Percentiles rank a stretch among this genome's conserved stretches.
These are phyloP conservation scores for Calocybe gangraenosa DNA, from an alignment of 768 basidiomycete species.

Conservation along the genomic window DNA sequence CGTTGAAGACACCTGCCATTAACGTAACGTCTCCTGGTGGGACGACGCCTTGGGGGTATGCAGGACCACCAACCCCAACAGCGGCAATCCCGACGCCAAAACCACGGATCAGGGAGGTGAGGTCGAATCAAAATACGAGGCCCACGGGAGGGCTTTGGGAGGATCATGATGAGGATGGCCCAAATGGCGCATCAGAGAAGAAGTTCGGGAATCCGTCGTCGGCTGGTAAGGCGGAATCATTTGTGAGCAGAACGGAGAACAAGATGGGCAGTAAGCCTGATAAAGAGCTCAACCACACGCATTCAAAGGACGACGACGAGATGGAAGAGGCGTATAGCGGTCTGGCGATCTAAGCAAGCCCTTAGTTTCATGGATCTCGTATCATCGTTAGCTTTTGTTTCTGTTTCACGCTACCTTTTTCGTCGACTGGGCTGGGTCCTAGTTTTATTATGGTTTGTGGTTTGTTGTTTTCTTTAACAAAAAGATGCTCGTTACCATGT, in stretches of 20 bases:
- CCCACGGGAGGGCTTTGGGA: conserved; percentile 14
- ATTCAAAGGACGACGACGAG: conserved; percentile 10
- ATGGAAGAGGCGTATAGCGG: conserved; percentile 12
- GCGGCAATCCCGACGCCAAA: conserved; percentile 9
- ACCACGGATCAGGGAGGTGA: conserved; percentile 6
- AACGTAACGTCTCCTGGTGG: conserved; percentile 11
- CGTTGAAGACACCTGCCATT: conserved; percentile 6
- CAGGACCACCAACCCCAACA: conserved; percentile 6
- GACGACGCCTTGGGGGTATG: not conserved
- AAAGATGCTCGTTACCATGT: too few species aligned
- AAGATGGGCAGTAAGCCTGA: not conserved
- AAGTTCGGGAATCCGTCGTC: not conserved
- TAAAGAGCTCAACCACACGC: conserved; percentile 2
- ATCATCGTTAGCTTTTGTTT: not conserved
- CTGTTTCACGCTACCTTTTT: not conserved
- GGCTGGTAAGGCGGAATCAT: not conserved
- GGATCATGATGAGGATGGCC: conserved; percentile 7
- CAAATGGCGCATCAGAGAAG: not conserved
- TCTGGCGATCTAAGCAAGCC: conserved; percentile 9
- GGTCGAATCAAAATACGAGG: conserved; percentile 8
- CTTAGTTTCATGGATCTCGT: not conserved
- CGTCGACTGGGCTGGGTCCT: conserved; percentile 2
- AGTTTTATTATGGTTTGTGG: not conserved
- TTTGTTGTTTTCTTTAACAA: too few species aligned
- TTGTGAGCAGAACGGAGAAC: conserved; percentile 4